Evolutionary conservation across 306 rosid genomes (phyloP), one percentile per base, ranked within the genome.

Genomic region (Luffa aegyptiaca): DNA sequence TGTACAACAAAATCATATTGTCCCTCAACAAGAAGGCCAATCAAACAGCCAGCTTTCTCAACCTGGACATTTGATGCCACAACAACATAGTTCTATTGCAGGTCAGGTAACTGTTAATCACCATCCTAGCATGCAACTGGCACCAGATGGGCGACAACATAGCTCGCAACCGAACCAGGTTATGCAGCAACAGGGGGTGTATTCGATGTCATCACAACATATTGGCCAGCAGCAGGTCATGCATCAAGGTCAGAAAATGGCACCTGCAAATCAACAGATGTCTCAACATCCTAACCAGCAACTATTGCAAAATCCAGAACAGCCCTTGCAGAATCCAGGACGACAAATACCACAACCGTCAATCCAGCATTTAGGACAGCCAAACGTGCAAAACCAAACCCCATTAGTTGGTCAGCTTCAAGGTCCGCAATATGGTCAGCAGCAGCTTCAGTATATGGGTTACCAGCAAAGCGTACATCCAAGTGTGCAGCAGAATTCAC

Each of bases 391-490:
- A 77, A 88, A 83, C 63, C 95, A 89, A 53, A 87, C 89, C 33
- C 80, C 89, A 0, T 92, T 88, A 56, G 59, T 81, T 71, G 82
- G 64, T 13, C 96, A 89, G 72, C 90, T 86, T 5, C 98, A 91
- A 51, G 84, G 84, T 3, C 96, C 84, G 66, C 96, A 90, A 16
- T 91, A 81, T 80, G 18, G 87, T 21, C 92, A 87, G 75, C 97
- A 87, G 71, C 92, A 88, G 81, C 26, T 87, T 78, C 96, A 96
- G 39, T 90, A 86, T 79, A 86, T 87, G 92, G 74, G 90, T 20
- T 96, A 91, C 87, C 94, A 91, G 78, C 97, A 84, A 58, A 87
- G 83, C 59, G 57, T 82, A 84, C 80, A 18, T 80, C 75, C 94
- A 44, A 83, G 87, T 46, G 91, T 93, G 68, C 94, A 84, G 79